These are phyloP conservation scores for Scheffersomyces amazonensis DNA, from an alignment of 805 yeast species.

Conservation along the genomic window DNA sequence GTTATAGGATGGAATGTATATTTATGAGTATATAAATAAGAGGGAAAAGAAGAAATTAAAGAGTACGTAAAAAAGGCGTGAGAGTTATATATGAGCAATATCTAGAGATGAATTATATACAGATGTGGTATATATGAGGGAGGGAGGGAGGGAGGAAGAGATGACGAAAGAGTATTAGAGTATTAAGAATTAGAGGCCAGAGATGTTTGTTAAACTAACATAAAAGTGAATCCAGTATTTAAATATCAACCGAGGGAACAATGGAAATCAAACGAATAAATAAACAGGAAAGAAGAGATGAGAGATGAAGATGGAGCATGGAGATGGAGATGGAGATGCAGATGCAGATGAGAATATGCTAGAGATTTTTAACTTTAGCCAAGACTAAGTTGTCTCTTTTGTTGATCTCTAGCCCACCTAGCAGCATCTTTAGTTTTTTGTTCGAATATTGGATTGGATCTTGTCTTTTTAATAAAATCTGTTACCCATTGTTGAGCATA, in stretches of 20 bases:
- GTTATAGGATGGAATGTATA: neutral
- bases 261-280: constrained; percentile 1
- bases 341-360: neutral
- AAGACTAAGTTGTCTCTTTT: constrained; percentile 40
- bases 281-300: constrained; percentile 1
- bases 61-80: constrained; percentile 5
- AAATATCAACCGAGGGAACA: constrained; percentile 1
- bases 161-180: constrained; percentile 8
- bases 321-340: neutral
- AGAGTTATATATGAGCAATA: constrained; percentile 5
- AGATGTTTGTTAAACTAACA: constrained; percentile 5
- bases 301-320: neutral
- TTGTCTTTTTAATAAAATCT: constrained; percentile 69
- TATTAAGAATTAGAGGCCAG: constrained; percentile 7
- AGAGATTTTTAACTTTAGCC: no score
- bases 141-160: constrained; percentile 5
- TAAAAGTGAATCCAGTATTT: constrained; percentile 7
- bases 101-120: constrained; percentile 2
- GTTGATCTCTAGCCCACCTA: constrained; percentile 94
- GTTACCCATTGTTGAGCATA: constrained; percentile 78
- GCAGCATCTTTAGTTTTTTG: constrained; percentile 85
- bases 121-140: constrained; percentile 7
- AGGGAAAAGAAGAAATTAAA: neutral
- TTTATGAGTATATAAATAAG: neutral
- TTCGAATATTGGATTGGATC: constrained; percentile 58